Evolutionary conservation across 352 stramenopile genomes (phyloP).

Genomic region (Pythium biforme): DNA sequence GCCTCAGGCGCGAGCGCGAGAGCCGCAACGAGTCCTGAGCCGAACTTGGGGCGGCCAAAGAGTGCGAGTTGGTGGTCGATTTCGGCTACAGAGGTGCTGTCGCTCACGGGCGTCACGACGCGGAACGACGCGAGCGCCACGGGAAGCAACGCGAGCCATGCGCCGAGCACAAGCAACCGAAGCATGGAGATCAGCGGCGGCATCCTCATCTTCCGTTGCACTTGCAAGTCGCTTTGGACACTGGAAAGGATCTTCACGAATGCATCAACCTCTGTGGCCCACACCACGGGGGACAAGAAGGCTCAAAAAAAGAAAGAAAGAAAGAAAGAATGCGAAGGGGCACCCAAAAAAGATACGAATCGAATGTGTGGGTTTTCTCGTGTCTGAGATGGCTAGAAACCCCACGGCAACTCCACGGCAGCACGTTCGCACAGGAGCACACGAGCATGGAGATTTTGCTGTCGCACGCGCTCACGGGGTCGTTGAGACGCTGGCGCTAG

Average conservation of each 20-base stretch:
- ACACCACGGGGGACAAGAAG: not conserved
- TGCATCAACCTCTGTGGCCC: not conserved
- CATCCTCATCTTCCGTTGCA: not conserved
- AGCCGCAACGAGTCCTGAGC: slow-evolving; percentile 16
- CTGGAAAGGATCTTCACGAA: not conserved
- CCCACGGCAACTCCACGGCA: no score
- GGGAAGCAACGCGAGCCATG: slow-evolving; percentile 2
- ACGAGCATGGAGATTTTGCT: no score
- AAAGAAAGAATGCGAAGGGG: not conserved
- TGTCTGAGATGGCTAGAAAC: no score
- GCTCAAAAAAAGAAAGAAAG: slow-evolving; percentile 3
- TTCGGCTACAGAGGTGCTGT: not conserved
- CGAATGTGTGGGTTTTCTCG: no score
- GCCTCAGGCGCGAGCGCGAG: slow-evolving; percentile 12
- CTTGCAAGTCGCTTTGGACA: not conserved
- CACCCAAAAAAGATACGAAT: not conserved
- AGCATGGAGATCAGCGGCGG: not conserved
- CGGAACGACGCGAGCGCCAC: slow-evolving; percentile 17
- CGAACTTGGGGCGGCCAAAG: slow-evolving; percentile 24
- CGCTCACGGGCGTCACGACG: slow-evolving; percentile 12
- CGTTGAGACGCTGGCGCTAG: no score
- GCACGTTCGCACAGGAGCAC: no score
- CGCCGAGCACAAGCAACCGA: not conserved
- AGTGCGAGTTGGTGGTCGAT: slow-evolving; percentile 28
- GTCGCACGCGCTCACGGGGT: no score